These are phyloP conservation scores for Glycine soja DNA, from an alignment of 306 rosid genomes.

Conservation along the genomic window DNA sequence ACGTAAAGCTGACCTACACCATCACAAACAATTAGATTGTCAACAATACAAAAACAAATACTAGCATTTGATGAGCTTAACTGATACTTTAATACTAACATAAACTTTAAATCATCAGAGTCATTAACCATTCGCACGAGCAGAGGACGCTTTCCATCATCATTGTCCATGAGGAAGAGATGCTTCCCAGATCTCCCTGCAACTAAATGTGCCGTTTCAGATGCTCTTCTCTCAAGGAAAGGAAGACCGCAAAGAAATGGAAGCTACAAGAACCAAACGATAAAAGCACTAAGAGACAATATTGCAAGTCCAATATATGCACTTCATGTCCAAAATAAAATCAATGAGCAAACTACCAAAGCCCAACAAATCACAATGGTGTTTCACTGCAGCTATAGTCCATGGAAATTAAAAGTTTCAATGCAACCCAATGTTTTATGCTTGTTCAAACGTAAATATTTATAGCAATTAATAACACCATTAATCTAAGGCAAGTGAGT, in stretches of 20 bases:
- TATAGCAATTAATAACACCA: not conserved
- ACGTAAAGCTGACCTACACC: constrained; percentile 80
- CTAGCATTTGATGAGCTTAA: constrained; percentile 40
- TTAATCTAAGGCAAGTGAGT: not conserved
- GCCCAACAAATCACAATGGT: not conserved
- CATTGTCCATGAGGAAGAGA: constrained; percentile 84
- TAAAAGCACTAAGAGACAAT: constrained; percentile 24
- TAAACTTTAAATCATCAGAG: constrained; percentile 77
- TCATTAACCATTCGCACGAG: constrained; percentile 87
- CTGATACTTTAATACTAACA: constrained; percentile 62
- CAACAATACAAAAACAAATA: constrained; percentile 25
- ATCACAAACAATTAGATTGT: constrained; percentile 42
- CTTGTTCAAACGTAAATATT: not conserved
- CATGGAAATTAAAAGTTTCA: not conserved
- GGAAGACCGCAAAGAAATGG: constrained; percentile 93
- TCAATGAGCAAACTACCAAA: constrained; percentile 24
- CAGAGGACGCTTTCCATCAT: constrained; percentile 81
- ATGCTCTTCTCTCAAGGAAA: constrained; percentile 91
- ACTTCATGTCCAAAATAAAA: constrained; percentile 2
- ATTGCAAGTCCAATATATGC: constrained; percentile 33
- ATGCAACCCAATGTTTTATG: constrained; percentile 9
- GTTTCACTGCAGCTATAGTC: not conserved
- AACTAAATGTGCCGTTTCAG: constrained; percentile 90
- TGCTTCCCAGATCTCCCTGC: constrained; percentile 97
- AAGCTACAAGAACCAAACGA: constrained; percentile 59